These are phyloP conservation scores for Bipolaris cookei DNA, from an alignment of 2,329 filamentous ascomycete species.

Conservation along the genomic window DNA sequence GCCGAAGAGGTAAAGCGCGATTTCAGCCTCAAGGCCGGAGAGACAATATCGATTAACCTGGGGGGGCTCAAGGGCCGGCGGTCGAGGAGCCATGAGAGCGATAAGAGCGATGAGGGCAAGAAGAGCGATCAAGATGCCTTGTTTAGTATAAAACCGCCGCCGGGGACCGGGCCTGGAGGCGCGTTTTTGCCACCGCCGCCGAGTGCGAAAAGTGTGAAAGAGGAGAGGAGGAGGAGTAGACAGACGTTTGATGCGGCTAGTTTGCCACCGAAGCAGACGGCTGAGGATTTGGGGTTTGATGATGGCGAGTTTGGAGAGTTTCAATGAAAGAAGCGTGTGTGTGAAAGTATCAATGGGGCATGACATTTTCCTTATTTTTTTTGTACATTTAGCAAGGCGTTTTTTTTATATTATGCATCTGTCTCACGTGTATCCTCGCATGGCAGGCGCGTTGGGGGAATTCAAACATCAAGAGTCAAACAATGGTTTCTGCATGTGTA, in stretches of 20 bases:
- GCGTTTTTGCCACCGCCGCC: constrained; percentile 71
- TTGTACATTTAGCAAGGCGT: constrained; percentile 28
- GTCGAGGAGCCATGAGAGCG: constrained; percentile 46
- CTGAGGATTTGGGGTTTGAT: constrained; percentile 77
- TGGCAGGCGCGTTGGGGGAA: constrained; percentile 23
- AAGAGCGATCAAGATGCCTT: constrained; percentile 55
- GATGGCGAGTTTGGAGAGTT: constrained; percentile 91
- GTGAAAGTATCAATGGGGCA: neutral
- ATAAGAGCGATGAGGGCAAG: constrained; percentile 45
- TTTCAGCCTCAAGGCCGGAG: constrained; percentile 85
- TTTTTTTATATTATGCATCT: constrained; percentile 17
- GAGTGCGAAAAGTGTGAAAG: constrained; percentile 65
- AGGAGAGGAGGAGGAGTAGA: constrained; percentile 62
- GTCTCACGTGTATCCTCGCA: constrained; percentile 20
- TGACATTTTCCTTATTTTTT: constrained; percentile 1
- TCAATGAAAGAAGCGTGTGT: constrained; percentile 48
- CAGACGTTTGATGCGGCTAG: constrained; percentile 47
- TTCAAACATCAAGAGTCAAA: constrained; percentile 7
- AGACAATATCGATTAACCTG: constrained; percentile 85
- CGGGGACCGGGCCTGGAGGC: constrained; percentile 47
- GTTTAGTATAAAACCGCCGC: constrained; percentile 80
- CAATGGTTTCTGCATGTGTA: neutral
- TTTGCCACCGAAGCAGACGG: constrained; percentile 37
- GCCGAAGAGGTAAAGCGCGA: constrained; percentile 68
- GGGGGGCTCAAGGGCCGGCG: constrained; percentile 61